Conservation (phyloP, 257 asterid genomes). For the Solanum medicagineum region DNA sequence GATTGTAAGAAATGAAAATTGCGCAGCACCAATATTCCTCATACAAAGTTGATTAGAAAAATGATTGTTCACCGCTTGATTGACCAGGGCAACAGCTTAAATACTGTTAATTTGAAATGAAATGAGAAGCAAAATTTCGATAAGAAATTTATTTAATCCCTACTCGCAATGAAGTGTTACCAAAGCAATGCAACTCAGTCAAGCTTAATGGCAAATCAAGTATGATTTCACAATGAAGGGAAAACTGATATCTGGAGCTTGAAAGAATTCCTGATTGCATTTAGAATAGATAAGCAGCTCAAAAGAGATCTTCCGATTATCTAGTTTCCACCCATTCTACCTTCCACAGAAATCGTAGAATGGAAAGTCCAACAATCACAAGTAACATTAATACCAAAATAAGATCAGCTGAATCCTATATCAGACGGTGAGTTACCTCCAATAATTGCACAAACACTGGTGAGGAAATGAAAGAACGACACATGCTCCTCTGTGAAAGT, state of each 20-base stretch:
- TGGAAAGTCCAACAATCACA: not conserved
- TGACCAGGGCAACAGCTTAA: not conserved
- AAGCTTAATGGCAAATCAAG: not conserved
- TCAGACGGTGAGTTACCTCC: slow-evolving; percentile 50
- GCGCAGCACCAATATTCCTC: not conserved
- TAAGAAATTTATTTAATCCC: not conserved
- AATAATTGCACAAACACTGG: slow-evolving; percentile 86
- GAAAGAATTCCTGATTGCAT: not conserved
- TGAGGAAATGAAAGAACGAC: slow-evolving; percentile 83
- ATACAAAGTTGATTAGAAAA: not conserved
- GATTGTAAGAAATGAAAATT: not conserved
- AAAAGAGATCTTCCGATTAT: not conserved
- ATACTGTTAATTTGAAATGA: not conserved
- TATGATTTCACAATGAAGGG: not conserved
- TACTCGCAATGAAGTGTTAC: not conserved
- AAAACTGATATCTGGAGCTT: not conserved
- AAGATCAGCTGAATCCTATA: not conserved
- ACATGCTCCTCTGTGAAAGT: slow-evolving; percentile 77
- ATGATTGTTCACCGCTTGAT: not conserved
- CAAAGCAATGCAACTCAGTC: not conserved
- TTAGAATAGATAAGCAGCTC: not conserved
- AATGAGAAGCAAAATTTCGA: not conserved
- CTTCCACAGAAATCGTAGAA: not conserved
- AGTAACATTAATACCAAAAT: not conserved
- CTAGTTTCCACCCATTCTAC: not conserved